A percentile compares a stretch with the other conserved stretches of the same genome.
phyloP scores from a whole-genome alignment of 2,329 filamentous ascomycete species.

The Cadophora gregata region DNA sequence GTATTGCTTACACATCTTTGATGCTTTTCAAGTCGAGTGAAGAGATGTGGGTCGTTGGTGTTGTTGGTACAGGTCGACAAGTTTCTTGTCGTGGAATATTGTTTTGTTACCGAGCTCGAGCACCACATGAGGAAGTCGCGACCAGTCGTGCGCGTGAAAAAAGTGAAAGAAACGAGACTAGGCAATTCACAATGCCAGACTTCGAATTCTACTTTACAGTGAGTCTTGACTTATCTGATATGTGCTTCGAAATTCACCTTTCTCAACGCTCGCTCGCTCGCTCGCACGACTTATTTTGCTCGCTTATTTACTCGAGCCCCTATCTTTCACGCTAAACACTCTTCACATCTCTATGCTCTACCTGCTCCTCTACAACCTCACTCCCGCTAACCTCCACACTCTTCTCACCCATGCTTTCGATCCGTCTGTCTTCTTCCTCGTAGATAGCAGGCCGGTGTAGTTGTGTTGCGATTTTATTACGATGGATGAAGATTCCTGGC shows the following conservation, averaged over 20 bases:
- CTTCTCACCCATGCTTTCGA: slow-evolving; percentile 24
- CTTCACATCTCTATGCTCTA: slow-evolving; percentile 7
- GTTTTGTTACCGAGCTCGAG: slow-evolving; percentile 1
- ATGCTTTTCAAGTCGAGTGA: not conserved
- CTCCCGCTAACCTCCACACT: slow-evolving; percentile 10
- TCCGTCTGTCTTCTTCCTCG: slow-evolving; percentile 32
- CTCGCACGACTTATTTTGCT: not conserved
- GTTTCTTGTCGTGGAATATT: slow-evolving; percentile 1
- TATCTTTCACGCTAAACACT: slow-evolving; percentile 2
- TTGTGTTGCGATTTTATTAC: slow-evolving; percentile 34
- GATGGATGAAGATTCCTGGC: slow-evolving; percentile 33
- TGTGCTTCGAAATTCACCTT: not conserved
- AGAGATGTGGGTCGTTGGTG: not conserved
- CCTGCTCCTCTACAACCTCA: slow-evolving; percentile 9
- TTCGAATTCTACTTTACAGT: not conserved
- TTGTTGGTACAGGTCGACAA: too few species aligned
- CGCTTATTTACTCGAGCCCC: slow-evolving; percentile 14
- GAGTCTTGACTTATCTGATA: not conserved
- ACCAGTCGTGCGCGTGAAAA: not conserved
- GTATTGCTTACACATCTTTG: slow-evolving; percentile 5
- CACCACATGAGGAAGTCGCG: not conserved
- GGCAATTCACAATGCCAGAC: not conserved
- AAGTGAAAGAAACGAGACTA: not conserved
- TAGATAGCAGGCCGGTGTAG: slow-evolving; percentile 31
- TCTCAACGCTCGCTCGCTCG: not conserved